Evolutionary conservation across 2,329 filamentous ascomycete genomes (phyloP), one percentile per base, ranked within the genome.

Genomic region (Mollisia scopiformis): DNA sequence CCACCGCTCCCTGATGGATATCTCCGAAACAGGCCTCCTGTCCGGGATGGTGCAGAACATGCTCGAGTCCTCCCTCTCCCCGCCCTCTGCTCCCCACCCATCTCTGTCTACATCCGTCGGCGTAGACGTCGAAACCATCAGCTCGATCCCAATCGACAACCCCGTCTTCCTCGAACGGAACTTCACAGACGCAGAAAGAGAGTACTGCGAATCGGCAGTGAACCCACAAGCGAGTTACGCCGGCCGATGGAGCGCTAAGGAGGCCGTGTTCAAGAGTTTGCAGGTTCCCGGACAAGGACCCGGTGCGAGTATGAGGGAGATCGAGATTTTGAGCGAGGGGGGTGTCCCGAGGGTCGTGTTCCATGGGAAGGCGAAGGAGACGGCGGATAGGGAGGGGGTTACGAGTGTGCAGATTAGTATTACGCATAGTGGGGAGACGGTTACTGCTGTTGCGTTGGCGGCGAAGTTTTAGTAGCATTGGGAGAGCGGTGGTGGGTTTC

Each of bases 261-360:
- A 98, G 79, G 94, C 94, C 28, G 93, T 97, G 1, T 98, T 97
- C 84, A 98, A 98, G 85, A 92, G 91, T 35, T 82, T 98, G n/a
- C 92, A 92, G 66, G 92, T 97, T 16, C 79, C 84, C 69, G 89
- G 92, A 77, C 87, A 90, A 77, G 94, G 94, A 64, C 92, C 89
- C 10, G 94, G 94, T 63, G 93, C 93, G 61, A 83, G 91, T 10
- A 77, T 98, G 77, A 93, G 88, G 80, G 93, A 97, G 33, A 97
- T 98, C 78, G 94, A 97, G 79, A 93, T 98, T 70, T 75, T 86
- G 64, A 88, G 86, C 71, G 88, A 92, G 71, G 87, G 89, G 1
- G 47, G 50, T 49, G 51, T 47, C 2, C 39, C 39, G 2, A 39
- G 30, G 19, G 51, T 54, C 11, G 2, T 13, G 43, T 47, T 47